Evolutionary conservation across 768 basidiomycete genomes (phyloP).

Genomic region (Basidioascus undulatus): DNA sequence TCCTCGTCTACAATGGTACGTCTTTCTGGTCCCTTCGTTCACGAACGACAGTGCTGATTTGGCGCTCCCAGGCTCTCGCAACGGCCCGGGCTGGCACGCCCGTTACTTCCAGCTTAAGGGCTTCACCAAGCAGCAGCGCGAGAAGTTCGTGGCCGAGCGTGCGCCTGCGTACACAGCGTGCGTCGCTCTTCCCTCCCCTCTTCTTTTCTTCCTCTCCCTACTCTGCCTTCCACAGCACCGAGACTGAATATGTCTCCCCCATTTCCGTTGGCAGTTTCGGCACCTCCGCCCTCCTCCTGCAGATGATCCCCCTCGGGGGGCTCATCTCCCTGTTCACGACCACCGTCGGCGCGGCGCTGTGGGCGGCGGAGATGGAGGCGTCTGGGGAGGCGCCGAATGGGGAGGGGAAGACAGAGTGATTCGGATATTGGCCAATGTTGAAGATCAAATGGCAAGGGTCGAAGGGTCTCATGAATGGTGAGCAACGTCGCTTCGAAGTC

Average conservation of each 20-base stretch:
- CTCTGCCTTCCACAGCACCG: slow-evolving; percentile 9
- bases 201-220: neutral
- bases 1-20: slow-evolving; percentile 29
- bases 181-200: slow-evolving; percentile 11
- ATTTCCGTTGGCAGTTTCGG: slow-evolving; percentile 27
- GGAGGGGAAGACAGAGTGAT: too few species aligned
- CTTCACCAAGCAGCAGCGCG: slow-evolving; percentile 23
- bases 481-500: too few species aligned
- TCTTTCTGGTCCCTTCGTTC: slow-evolving; percentile 5
- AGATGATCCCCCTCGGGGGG: slow-evolving; percentile 35
- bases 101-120: slow-evolving; percentile 49
- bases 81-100: slow-evolving; percentile 34
- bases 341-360: slow-evolving; percentile 44
- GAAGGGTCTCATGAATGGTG: too few species aligned
- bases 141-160: slow-evolving; percentile 26
- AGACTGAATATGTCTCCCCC: too few species aligned
- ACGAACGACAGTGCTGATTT: neutral
- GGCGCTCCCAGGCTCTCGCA: neutral
- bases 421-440: too few species aligned
- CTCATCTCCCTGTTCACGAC: slow-evolving; percentile 38
- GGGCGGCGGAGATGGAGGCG: slow-evolving; percentile 47
- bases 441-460: too few species aligned
- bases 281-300: slow-evolving; percentile 31
- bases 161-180: slow-evolving; percentile 41
- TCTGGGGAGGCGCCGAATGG: too few species aligned